Conservation (phyloP, 2,329 filamentous ascomycete genomes). For the Alternaria metachromatica region DNA sequence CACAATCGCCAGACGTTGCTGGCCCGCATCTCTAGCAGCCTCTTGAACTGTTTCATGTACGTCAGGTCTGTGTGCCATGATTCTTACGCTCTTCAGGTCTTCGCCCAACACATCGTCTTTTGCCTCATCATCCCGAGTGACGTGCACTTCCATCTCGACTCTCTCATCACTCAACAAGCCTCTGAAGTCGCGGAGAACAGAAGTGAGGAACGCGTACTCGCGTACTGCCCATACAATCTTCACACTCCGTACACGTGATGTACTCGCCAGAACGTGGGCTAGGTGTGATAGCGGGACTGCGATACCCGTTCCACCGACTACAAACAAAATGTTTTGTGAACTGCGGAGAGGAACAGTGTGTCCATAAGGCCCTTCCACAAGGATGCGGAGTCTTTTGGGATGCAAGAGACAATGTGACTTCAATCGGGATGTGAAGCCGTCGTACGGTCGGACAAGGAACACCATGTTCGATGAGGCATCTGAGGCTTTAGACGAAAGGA, state of each 20-base stretch:
- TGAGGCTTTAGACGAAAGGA: slow-evolving; percentile 19
- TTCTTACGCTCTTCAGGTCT: slow-evolving; percentile 27
- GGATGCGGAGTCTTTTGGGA: slow-evolving; percentile 45
- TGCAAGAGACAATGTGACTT: slow-evolving; percentile 23
- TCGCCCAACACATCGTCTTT: slow-evolving; percentile 29
- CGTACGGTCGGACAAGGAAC: slow-evolving; percentile 60
- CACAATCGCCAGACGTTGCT: slow-evolving; percentile 47
- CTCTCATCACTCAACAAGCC: slow-evolving; percentile 30
- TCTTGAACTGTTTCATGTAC: slow-evolving; percentile 44
- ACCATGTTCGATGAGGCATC: slow-evolving; percentile 38
- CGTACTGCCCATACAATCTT: slow-evolving; percentile 45
- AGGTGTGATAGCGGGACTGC: slow-evolving; percentile 43
- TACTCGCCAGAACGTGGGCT: slow-evolving; percentile 16
- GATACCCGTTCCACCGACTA: slow-evolving; percentile 48
- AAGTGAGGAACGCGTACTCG: slow-evolving; percentile 37
- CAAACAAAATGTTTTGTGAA: slow-evolving; percentile 49
- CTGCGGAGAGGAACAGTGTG: slow-evolving; percentile 49
- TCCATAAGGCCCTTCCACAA: slow-evolving; percentile 61
- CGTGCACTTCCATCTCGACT: slow-evolving; percentile 34
- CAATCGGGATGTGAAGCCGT: slow-evolving; percentile 59
- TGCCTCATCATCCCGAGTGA: slow-evolving; percentile 32
- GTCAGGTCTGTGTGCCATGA: slow-evolving; percentile 49
- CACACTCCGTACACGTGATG: slow-evolving; percentile 24
- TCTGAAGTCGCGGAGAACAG: slow-evolving; percentile 32
- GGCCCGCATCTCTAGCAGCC: slow-evolving; percentile 39